A percentile compares a stretch with the other conserved stretches of the same genome.
These are phyloP conservation scores for Tetradesmus lagerheimii DNA, from an alignment of 139 green algal species.

Conservation along the genomic window DNA sequence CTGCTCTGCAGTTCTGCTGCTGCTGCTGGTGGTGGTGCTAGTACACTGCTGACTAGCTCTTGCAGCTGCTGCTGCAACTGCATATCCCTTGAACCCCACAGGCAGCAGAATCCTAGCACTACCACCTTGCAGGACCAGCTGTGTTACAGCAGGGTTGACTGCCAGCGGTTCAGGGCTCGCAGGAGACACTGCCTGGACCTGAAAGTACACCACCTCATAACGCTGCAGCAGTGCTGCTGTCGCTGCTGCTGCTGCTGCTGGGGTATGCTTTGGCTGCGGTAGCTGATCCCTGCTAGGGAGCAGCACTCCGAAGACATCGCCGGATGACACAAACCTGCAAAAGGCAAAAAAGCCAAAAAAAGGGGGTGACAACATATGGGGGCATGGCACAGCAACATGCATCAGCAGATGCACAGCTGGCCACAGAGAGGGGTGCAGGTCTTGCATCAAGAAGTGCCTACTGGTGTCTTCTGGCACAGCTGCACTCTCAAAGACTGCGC, in stretches of 20 bases:
- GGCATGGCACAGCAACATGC: no score
- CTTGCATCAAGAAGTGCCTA: not conserved
- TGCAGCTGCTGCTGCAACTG: conserved; percentile 23
- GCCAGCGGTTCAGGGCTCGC: conserved; percentile 19
- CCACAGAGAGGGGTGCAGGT: not conserved
- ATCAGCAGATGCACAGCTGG: not conserved
- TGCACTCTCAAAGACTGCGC: not conserved
- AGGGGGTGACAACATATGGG: no score
- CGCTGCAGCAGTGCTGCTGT: not conserved
- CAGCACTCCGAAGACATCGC: conserved; percentile 14
- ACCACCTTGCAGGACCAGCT: conserved; percentile 44
- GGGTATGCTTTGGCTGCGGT: not conserved
- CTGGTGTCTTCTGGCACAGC: not conserved
- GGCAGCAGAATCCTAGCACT: conserved; percentile 18
- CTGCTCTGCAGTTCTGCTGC: conserved; percentile 1
- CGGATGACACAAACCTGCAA: conserved; percentile 13
- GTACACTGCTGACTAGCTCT: not conserved
- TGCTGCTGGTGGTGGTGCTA: not conserved
- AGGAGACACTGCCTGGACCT: not conserved
- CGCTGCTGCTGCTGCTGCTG: not conserved
- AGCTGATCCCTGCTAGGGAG: not conserved
- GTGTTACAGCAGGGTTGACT: conserved; percentile 32
- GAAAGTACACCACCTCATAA: conserved; percentile 28
- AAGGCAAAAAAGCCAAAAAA: no score
- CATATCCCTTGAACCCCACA: conserved; percentile 46